Percentiles rank a stretch among this genome's conserved stretches.
These are phyloP conservation scores for Mycena galopus DNA, from an alignment of 768 basidiomycete species.

Conservation along the genomic window DNA sequence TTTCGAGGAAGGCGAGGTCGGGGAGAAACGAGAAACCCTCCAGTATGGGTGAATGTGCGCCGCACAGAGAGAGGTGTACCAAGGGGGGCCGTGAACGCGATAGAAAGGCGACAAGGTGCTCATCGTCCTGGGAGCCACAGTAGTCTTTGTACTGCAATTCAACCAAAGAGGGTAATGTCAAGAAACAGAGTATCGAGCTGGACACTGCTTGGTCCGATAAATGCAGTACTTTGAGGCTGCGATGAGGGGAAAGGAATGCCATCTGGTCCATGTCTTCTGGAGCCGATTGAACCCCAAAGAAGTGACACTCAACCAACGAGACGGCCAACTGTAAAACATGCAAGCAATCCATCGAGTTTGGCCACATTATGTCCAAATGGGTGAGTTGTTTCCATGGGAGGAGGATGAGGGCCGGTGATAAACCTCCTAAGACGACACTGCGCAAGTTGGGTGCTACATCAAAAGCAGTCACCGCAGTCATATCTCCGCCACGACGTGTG, in stretches of 20 bases:
- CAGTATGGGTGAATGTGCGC: not conserved
- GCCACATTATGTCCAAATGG: not conserved
- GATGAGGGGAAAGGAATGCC: not conserved
- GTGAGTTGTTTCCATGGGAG: slow-evolving; percentile 19
- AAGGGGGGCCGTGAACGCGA: not conserved
- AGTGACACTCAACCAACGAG: slow-evolving; percentile 4
- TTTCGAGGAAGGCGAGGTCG: not conserved
- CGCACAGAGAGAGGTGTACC: not conserved
- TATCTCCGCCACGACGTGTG: too few relatives aligned
- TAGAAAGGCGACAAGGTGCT: not conserved
- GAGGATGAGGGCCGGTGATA: not conserved
- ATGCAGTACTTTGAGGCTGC: not conserved
- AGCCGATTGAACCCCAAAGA: not conserved
- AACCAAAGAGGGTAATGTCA: not conserved
- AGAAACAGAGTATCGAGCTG: not conserved
- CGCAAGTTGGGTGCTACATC: slow-evolving; percentile 7
- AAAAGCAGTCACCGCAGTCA: not conserved
- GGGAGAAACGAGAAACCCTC: not conserved
- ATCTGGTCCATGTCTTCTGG: not conserved
- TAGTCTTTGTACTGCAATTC: not conserved
- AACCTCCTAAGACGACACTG: not conserved
- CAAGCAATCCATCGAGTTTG: not conserved
- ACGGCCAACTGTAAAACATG: not conserved
- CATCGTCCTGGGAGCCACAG: not conserved
- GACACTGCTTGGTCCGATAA: not conserved